Evolutionary conservation across 2,329 filamentous ascomycete genomes (phyloP).

Genomic region (Myriangium duriaei): DNA sequence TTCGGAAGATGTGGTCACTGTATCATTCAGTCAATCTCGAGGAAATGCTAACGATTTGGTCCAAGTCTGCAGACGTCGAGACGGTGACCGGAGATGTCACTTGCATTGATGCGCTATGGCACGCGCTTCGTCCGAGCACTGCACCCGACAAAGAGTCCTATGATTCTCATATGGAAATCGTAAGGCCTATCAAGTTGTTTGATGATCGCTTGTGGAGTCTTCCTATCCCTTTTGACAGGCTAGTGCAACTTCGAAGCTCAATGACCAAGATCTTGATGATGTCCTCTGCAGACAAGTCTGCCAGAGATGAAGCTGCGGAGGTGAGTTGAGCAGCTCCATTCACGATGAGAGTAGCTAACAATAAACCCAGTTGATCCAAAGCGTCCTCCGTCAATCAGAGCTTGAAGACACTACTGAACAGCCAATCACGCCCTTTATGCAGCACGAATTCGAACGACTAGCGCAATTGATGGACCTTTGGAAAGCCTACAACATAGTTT

Average conservation of each 20-base stretch:
- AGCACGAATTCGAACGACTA: neutral
- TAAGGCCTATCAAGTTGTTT: conserved; percentile 34
- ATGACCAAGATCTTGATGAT: conserved; percentile 8
- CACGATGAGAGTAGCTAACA: too few species aligned
- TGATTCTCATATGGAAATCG: conserved; percentile 28
- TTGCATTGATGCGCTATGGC: conserved; percentile 35
- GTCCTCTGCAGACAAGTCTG: conserved; percentile 3
- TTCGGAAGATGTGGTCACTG: neutral
- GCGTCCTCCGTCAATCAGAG: neutral
- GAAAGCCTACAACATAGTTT: neutral
- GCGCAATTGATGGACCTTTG: neutral
- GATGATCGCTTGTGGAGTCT: conserved; percentile 22
- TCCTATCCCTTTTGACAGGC: conserved; percentile 15
- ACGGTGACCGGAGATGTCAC: conserved; percentile 2
- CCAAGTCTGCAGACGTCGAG: neutral
- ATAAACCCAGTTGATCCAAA: conserved; percentile 13
- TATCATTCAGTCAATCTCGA: too few species aligned
- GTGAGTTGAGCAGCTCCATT: too few species aligned
- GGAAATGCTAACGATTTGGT: too few species aligned
- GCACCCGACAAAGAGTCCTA: conserved; percentile 29
- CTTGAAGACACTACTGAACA: neutral
- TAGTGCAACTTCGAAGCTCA: conserved; percentile 15
- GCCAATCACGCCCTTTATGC: neutral
- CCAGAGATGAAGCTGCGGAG: neutral
- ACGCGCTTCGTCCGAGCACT: conserved; percentile 50